Percentiles rank a stretch among this genome's conserved stretches.
Conservation (phyloP, 345 rosid species). For the Gossypium herbaceum region DNA sequence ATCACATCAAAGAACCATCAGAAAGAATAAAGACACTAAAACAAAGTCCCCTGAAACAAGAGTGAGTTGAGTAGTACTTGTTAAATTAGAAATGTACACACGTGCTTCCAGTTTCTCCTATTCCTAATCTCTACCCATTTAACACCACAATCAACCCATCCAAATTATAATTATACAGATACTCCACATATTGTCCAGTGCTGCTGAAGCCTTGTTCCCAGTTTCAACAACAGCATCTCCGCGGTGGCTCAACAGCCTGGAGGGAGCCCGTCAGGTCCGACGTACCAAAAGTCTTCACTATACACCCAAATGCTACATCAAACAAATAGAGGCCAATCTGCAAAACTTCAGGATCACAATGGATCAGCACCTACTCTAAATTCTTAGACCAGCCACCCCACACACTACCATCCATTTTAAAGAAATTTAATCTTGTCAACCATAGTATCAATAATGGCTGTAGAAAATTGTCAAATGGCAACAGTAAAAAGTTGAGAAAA, state of each 20-base stretch:
- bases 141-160: too few species aligned
- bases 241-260: neutral
- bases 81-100: too few species aligned
- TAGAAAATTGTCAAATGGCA: neutral
- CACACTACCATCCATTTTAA: neutral
- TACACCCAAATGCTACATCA: constrained; percentile 30
- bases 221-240: too few species aligned
- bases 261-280: constrained; percentile 19
- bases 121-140: too few species aligned
- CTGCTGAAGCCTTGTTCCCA: too few species aligned
- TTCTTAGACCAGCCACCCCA: constrained; percentile 6
- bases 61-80: too few species aligned
- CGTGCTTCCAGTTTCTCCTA: too few species aligned
- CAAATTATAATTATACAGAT: too few species aligned
- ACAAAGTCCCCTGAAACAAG: too few species aligned
- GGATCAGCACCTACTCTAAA: constrained; percentile 30
- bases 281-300: constrained; percentile 30
- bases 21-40: neutral
- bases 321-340: constrained; percentile 13
- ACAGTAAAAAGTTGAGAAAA: constrained; percentile 1
- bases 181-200: too few species aligned
- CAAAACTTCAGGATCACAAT: constrained; percentile 19
- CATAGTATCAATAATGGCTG: neutral
- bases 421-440: neutral
- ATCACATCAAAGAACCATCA: neutral